phyloP scores from a whole-genome alignment of 73 alveolate genomes.

The Breviolum minutum region DNA sequence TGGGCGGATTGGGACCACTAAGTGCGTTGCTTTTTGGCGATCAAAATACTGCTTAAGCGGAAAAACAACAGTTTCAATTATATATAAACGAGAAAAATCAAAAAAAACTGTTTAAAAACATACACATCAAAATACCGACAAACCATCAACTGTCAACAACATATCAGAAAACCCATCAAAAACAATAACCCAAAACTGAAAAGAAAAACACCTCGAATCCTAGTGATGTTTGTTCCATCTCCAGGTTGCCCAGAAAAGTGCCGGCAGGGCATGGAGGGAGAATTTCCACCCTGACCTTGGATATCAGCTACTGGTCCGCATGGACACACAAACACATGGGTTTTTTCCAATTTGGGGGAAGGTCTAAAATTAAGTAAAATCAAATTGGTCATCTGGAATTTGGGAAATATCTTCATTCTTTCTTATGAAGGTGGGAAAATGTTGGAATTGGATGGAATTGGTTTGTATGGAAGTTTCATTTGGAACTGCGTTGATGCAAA shows the following conservation, averaged over 20 bases:
- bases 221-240: not conserved
- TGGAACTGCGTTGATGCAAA: too few species aligned
- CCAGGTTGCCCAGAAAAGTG: conserved; percentile 46
- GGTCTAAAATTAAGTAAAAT: too few species aligned
- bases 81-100: not conserved
- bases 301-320: not conserved
- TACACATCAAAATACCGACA: too few species aligned
- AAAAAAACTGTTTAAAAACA: too few species aligned
- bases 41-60: not conserved
- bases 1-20: not conserved
- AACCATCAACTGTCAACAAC: too few species aligned
- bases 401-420: too few species aligned
- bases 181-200: not conserved
- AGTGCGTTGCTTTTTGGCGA: not conserved
- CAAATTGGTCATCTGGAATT: too few species aligned
- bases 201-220: not conserved
- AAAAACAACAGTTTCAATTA: not conserved
- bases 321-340: not conserved
- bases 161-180: too few species aligned
- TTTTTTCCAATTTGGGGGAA: too few species aligned
- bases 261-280: conserved; percentile 45
- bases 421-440: too few species aligned
- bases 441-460: too few species aligned
- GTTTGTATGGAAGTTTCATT: too few species aligned
- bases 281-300: conserved; percentile 36